Percentiles rank a stretch among this genome's conserved stretches.
Evolutionary conservation across 306 rosid genomes (phyloP).

Genomic region (Pyrus communis): DNA sequence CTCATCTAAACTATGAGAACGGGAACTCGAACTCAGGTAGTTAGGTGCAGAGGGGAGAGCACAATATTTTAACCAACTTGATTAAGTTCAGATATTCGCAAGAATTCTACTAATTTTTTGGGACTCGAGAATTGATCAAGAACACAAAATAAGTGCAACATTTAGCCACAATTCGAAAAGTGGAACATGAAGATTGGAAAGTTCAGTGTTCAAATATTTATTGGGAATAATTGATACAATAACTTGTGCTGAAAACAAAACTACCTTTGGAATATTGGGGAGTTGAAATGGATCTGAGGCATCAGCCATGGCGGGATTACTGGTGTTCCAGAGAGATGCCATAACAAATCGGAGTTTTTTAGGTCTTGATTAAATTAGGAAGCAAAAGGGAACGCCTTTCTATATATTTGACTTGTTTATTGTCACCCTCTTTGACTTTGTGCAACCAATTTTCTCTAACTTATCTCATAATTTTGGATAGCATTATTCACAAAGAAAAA

Average conservation of each 20-base stretch:
- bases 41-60: too few species aligned
- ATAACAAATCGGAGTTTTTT: neutral
- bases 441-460: neutral
- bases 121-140: neutral
- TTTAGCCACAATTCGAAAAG: neutral
- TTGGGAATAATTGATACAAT: too few species aligned
- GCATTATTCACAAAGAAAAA: neutral
- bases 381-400: too few species aligned
- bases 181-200: too few species aligned
- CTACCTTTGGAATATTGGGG: neutral
- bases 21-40: too few species aligned
- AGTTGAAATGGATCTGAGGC: neutral
- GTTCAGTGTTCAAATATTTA: too few species aligned
- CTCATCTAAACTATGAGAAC: too few species aligned
- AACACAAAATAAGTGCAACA: neutral
- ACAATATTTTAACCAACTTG: too few species aligned
- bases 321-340: neutral
- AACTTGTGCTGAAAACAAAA: neutral
- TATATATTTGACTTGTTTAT: neutral
- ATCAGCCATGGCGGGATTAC: neutral
- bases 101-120: too few species aligned
- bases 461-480: neutral
- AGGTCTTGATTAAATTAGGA: neutral
- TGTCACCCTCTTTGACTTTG: neutral
- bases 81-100: too few species aligned